These are phyloP conservation scores for Neonectria magnoliae DNA, from an alignment of 2,329 filamentous ascomycete species.

Conservation along the genomic window DNA sequence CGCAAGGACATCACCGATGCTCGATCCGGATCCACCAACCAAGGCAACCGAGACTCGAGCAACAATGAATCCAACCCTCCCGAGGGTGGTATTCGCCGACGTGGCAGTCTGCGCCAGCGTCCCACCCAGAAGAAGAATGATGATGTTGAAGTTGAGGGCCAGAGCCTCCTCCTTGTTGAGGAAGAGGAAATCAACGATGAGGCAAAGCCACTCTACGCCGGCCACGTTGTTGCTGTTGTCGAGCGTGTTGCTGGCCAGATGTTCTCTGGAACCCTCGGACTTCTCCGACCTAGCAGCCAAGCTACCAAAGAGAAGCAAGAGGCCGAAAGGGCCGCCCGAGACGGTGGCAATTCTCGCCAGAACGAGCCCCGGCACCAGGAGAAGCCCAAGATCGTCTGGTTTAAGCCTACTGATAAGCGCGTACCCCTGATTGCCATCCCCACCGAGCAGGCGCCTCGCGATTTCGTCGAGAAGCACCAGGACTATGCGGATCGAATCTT, in stretches of 20 bases:
- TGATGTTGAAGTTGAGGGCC: slow-evolving; percentile 97
- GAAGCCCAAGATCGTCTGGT: slow-evolving; percentile 99
- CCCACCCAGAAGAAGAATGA: slow-evolving; percentile 99
- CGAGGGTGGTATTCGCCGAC: slow-evolving; percentile 89
- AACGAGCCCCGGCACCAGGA: slow-evolving; percentile 86
- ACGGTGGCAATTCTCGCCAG: slow-evolving; percentile 76
- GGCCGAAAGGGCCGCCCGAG: slow-evolving; percentile 90
- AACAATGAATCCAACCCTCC: slow-evolving; percentile 70
- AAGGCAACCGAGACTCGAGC: slow-evolving; percentile 72
- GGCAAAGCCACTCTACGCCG: slow-evolving; percentile 95
- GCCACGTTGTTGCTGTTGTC: slow-evolving; percentile 96
- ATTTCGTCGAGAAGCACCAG: slow-evolving; percentile 98
- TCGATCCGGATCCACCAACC: slow-evolving; percentile 78
- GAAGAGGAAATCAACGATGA: slow-evolving; percentile 99
- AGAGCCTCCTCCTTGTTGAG: slow-evolving; percentile 94
- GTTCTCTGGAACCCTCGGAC: slow-evolving; percentile 96
- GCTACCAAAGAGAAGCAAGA: slow-evolving; percentile 99
- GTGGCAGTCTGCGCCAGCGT: slow-evolving; percentile 94
- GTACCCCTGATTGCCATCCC: slow-evolving; percentile 98
- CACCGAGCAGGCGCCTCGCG: slow-evolving; percentile 94
- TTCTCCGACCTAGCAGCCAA: slow-evolving; percentile 95
- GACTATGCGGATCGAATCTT: slow-evolving; percentile 98
- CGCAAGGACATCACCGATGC: slow-evolving; percentile 98
- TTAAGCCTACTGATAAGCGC: slow-evolving; percentile 99
- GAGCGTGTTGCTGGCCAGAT: slow-evolving; percentile 98